Evolutionary conservation across 2,329 filamentous ascomycete genomes (phyloP), one percentile per base, ranked within the genome.

Genomic region (Aspergillus sclerotialis): DNA sequence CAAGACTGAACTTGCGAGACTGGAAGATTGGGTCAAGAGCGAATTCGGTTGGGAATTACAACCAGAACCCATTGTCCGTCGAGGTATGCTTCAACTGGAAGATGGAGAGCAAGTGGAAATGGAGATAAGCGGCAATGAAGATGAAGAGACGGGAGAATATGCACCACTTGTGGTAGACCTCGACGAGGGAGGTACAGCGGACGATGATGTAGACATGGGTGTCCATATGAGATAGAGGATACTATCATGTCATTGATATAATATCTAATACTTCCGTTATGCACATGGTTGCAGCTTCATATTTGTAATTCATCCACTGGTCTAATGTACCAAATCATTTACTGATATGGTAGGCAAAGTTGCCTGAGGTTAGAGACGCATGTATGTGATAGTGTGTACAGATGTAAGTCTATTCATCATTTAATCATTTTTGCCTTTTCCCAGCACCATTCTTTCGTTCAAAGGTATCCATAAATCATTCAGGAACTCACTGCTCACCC

Each of bases 61-160:
- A 35, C 58, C 68, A 12, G 71, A 69, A 28, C 61, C 65, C 12
- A 70, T 75, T 43, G 64, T 78, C 13, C 69, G 69, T 41, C 67
- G 65, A 15, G 78, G 78, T 0, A 70, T 78, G 60, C 44, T 81
- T 19, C 68, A 76, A 42, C 50, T 81, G 35, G 77, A 80, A 50
- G 78, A 81, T 48, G 78, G 78, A 11, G 78, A 81, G 53, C 62
- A 68, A 42, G 70, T 81, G 4, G 75, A 78, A 44, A 64, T 81
- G 64, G 74, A 77, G 13, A 58, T 74, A 42, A 60, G 63, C 25
- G 73, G 75, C 47, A 76, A 80, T 33, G 75, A 75, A 47, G 75
- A 80, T 13, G 76, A 81, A 32, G 77, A 81, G 55, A 70, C 67
- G 9, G 78, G 78, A 8, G 77, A 82, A 45, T 81, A 77, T 64